Evolutionary conservation across 2,329 filamentous ascomycete genomes (phyloP), one percentile per base, ranked within the genome.

Genomic region (Botrytis sinoallii): DNA sequence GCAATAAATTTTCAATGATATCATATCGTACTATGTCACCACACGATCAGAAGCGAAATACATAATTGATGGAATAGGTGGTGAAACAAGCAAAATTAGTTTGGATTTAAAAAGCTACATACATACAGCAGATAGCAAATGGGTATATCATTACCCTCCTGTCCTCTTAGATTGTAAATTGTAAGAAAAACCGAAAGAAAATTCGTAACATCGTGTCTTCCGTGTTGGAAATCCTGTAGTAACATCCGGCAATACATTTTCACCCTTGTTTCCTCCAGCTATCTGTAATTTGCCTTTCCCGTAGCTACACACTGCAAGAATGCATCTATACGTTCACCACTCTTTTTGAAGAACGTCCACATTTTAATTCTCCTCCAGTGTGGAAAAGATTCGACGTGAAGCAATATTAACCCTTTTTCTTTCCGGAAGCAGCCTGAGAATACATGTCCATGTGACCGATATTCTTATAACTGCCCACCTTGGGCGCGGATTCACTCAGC

Each of bases 391-490:
- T 16, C 25, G 12, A 14, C 2, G 8, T 10, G 5, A 52, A 38
- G 35, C 29, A 8, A 52, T 5, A 38, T 38, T 29, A 66, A n/a
- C 20, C 12, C 25, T 5, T 35, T 3, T n/a, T 63, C n/a, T 40
- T 8, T 63, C 35, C n/a, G 12, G 18, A 14, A 12, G 4, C 38
- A 44, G 67, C 65, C 40, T 75, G 61, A 35, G 72, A 71, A 68
- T 77, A 76, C 35, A 75, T 74, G 12, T 66, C 67, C 38, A 71
- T 72, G 52, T 75, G 69, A 14, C 73, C 73, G 46, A 77, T 76
- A 44, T 77, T 77, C 59, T 70, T 55, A 32, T 77, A 77, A 46
- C 67, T 66, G 7, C 76, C 73, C 35, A 76, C 61, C 61, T 77
- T 77, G 14, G 74, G 76, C 16, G 76, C 76, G 1, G 70, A 68